A percentile compares a stretch with the other conserved stretches of the same genome.
phyloP scores from a whole-genome alignment of 495 filamentous ascomycete genomes.

The Podospora australis region DNA sequence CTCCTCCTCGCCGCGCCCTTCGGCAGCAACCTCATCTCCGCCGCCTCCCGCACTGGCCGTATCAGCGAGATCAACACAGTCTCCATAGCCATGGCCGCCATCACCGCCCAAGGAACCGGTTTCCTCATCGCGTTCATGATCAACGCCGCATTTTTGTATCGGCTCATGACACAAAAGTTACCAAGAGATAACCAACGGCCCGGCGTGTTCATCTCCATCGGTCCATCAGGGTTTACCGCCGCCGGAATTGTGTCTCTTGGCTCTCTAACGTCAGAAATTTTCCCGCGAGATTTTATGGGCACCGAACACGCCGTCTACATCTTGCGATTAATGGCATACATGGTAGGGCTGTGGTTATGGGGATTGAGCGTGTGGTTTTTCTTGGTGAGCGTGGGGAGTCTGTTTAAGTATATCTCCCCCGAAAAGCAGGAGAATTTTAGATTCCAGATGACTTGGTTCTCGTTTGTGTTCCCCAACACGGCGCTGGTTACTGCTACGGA shows the following conservation, averaged over 20 bases:
- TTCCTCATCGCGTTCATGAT: conserved; percentile 84
- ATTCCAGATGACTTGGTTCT: conserved; percentile 86
- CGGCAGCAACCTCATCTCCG: conserved; percentile 50
- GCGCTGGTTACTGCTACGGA: conserved; percentile 68
- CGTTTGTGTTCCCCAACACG: conserved; percentile 83
- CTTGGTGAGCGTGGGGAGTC: conserved; percentile 66
- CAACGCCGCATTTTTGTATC: conserved; percentile 77
- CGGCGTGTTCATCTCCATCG: conserved; percentile 79
- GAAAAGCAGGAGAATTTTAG: conserved; percentile 47
- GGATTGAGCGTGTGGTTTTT: conserved; percentile 84
- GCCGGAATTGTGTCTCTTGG: conserved; percentile 42
- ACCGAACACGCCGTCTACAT: conserved; percentile 31
- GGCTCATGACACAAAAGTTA: conserved; percentile 87
- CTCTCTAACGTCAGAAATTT: conserved; percentile 28
- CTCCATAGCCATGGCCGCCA: conserved; percentile 62
- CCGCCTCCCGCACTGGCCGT: conserved; percentile 27
- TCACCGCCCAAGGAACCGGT: conserved; percentile 73
- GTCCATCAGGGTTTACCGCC: conserved; percentile 73
- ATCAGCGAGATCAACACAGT: conserved; percentile 44
- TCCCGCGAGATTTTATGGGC: conserved; percentile 35
- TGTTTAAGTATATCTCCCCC: conserved; percentile 61
- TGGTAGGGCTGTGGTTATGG: conserved; percentile 73
- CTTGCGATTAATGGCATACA: conserved; percentile 34
- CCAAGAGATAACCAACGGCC: conserved; percentile 70
- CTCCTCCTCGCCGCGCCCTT: conserved; percentile 61